Base-by-base conservation (phyloP, 257 asterid species). In the Salvia rosmarinus region DNA sequence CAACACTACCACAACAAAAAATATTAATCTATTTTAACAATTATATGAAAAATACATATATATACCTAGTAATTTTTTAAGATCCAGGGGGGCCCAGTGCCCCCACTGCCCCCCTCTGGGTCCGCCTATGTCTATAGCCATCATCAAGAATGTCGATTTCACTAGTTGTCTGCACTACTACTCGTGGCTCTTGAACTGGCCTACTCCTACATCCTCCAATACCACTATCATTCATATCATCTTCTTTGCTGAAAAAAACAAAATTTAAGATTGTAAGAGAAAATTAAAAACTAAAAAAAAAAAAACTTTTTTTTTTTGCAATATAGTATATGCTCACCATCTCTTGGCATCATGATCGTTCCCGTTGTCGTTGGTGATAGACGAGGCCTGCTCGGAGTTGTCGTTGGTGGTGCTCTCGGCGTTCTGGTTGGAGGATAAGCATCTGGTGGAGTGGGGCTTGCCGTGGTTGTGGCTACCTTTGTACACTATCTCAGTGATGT, bases 131-230 rank as follows among this genome's bases (percentile, higher is more conserved):
- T 62, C 98, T 84, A 50, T 87, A 93, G 12, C 98, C 98, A 34
- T 93, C 98, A 63, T 90, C 97, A 42, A 93, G 98, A 72, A 93
- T 90, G 74, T 89, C 98, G 25, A 93, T 89, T 32, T 92, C 96
- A 6, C 98, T 92, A 6, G 88, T 92, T 14, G 98, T 92, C 44
- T 92, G 98, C 70, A 93, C 97, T 0, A 93, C 98, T 4, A 90
- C 85, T 47, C 98, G 78, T 0, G 98, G 97, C 75, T 93, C 95
- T 16, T 97, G 74, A 19, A 89, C 92, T 0, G 95, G 85, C 71
- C 88, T 81, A 52, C 86, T 87, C 55, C 92, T 96, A 12, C 84
- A 73, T 47, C 83, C 88, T 9, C 96, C 89, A 72, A 83, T 3
- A 25, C 43, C 72, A 4, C 85, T 86, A 67, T 89, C 96, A 1